Evolutionary conservation across 768 basidiomycete genomes (phyloP).

Genomic region (Naematelia encephala): DNA sequence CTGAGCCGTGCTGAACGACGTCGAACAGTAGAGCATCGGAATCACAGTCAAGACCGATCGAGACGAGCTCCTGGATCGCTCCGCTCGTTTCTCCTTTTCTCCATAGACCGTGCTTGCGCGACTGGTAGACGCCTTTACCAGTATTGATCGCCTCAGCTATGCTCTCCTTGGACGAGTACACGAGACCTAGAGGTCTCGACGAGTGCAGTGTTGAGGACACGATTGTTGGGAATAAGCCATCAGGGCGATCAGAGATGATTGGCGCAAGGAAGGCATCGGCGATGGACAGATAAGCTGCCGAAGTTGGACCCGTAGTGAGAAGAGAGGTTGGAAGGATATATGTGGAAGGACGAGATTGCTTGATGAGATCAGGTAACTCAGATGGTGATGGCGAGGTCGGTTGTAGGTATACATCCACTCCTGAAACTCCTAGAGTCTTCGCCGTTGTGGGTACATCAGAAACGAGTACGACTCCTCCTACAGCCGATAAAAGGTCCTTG

Average conservation of each 20-base stretch:
- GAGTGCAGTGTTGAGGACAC: slow-evolving; percentile 61
- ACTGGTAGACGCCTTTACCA: slow-evolving; percentile 92
- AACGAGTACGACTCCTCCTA: slow-evolving; percentile 62
- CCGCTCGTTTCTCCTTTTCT: slow-evolving; percentile 95
- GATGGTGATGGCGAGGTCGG: slow-evolving; percentile 59
- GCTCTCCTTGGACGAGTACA: slow-evolving; percentile 87
- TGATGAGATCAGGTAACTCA: slow-evolving; percentile 60
- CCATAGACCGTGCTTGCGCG: slow-evolving; percentile 93
- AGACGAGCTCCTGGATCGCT: slow-evolving; percentile 79
- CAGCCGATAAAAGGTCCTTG: slow-evolving; percentile 76
- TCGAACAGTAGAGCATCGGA: slow-evolving; percentile 85
- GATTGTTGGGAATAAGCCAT: slow-evolving; percentile 89
- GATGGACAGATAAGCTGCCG: slow-evolving; percentile 63
- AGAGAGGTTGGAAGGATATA: slow-evolving; percentile 66
- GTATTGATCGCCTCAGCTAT: slow-evolving; percentile 80
- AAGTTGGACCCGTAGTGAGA: slow-evolving; percentile 65
- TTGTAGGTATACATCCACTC: slow-evolving; percentile 50
- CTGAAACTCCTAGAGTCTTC: slow-evolving; percentile 30
- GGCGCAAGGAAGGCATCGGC: slow-evolving; percentile 82
- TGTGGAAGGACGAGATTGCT: slow-evolving; percentile 59
- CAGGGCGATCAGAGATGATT: slow-evolving; percentile 76
- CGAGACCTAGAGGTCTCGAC: slow-evolving; percentile 66
- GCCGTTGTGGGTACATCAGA: slow-evolving; percentile 51
- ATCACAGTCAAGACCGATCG: slow-evolving; percentile 86
- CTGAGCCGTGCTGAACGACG: slow-evolving; percentile 78